These are phyloP conservation scores for Cryptococcus maquisensis DNA, from an alignment of 1,284 basidiomycete genomes.

Conservation along the genomic window DNA sequence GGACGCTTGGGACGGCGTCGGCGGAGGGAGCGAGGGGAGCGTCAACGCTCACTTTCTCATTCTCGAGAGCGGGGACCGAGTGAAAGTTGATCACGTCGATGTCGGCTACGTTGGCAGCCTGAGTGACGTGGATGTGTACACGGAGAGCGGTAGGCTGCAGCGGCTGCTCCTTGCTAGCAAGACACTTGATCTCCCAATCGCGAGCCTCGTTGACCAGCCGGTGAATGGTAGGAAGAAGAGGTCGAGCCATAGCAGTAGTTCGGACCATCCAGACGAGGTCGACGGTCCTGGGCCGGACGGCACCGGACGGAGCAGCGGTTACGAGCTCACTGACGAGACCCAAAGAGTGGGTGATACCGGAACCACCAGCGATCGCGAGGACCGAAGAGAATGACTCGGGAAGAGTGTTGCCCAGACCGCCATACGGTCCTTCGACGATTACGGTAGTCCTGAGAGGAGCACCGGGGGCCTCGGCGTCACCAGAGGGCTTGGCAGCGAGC, in stretches of 20 bases:
- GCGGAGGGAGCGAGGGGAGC: conserved; percentile 14
- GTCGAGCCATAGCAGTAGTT: conserved; percentile 35
- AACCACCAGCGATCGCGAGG: conserved; percentile 45
- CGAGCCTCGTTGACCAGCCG: conserved; percentile 39
- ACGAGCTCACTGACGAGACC: conserved; percentile 40
- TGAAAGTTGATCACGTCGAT: conserved; percentile 15
- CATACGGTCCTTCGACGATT: conserved; percentile 46
- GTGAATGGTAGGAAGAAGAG: conserved; percentile 34
- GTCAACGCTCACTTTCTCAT: not conserved
- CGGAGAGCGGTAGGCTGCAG: conserved; percentile 30
- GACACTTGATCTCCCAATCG: conserved; percentile 27
- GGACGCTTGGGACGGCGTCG: not conserved
- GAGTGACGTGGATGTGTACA: conserved; percentile 42
- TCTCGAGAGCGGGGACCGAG: not conserved
- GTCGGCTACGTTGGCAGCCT: conserved; percentile 31
- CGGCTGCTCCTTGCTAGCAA: conserved; percentile 22
- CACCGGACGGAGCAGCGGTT: conserved; percentile 31
- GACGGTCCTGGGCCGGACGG: conserved; percentile 43
- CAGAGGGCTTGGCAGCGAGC: conserved; percentile 13
- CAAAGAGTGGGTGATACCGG: conserved; percentile 44
- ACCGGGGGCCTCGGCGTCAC: conserved; percentile 4
- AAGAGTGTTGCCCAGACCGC: conserved; percentile 43
- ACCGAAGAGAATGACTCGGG: conserved; percentile 42
- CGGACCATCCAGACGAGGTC: conserved; percentile 47
- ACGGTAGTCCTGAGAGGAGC: conserved; percentile 17